Evolutionary conservation across 331 rosid species (phyloP).

Genomic region (Pyracantha coccinea): DNA sequence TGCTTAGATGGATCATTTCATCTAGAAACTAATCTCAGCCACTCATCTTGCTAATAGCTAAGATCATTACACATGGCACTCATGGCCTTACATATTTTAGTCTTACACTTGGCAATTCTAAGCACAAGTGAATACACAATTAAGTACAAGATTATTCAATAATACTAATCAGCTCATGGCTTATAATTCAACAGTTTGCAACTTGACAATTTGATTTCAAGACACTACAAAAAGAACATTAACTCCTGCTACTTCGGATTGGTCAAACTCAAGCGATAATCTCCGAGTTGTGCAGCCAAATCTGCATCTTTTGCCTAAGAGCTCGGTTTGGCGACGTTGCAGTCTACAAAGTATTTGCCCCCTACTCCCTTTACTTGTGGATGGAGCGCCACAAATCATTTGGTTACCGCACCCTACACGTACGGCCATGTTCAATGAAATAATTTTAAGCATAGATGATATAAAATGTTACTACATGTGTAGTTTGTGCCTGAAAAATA

Average conservation of each 20-base stretch:
- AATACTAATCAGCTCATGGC: too few relatives aligned
- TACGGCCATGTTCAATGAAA: background rate
- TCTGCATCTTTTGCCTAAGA: conserved; percentile 29
- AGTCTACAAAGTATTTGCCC: conserved; percentile 40
- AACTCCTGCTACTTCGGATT: background rate
- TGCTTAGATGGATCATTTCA: too few relatives aligned
- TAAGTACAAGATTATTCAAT: too few relatives aligned
- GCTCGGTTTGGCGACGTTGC: conserved; percentile 34
- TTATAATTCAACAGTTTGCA: background rate
- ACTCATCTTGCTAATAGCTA: too few relatives aligned
- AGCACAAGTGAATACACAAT: too few relatives aligned
- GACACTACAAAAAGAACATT: background rate
- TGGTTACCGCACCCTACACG: conserved; percentile 48
- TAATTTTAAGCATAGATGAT: conserved; percentile 10
- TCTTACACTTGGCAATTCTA: too few relatives aligned
- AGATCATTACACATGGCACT: too few relatives aligned
- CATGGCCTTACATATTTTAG: too few relatives aligned
- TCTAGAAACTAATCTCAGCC: too few relatives aligned
- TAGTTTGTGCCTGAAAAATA: background rate
- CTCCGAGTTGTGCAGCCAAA: conserved; percentile 32
- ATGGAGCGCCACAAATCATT: conserved; percentile 42
- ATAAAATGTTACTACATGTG: background rate
- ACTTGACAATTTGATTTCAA: background rate
- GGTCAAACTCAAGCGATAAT: conserved; percentile 31
- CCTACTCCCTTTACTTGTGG: conserved; percentile 27